Evolutionary conservation across 2,329 filamentous ascomycete species (phyloP).

Genomic region (Verticillium nubilum): DNA sequence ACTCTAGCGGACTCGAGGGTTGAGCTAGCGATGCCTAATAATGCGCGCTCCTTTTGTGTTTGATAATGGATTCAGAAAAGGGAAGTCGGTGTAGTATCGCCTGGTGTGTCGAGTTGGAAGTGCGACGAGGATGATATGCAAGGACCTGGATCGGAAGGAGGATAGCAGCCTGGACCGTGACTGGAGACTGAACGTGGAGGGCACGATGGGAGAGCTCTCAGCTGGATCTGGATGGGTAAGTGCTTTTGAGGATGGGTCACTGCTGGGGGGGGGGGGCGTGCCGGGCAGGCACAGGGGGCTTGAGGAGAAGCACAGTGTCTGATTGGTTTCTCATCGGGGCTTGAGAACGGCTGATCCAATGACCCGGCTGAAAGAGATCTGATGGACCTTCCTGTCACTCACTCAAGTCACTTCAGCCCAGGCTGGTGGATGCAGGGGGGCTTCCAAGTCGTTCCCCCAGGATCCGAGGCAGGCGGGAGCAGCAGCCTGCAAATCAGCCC

Average conservation of each 20-base stretch:
- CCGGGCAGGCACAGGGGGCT: not conserved
- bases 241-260: not conserved
- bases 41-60: not conserved
- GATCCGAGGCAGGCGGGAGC: not conserved
- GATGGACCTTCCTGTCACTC: not conserved
- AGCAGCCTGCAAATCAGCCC: not conserved
- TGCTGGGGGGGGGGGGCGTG: not conserved
- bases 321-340: not conserved
- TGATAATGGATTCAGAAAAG: not conserved
- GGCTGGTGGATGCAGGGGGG: not conserved
- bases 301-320: not conserved
- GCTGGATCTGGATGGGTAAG: not conserved
- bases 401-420: not conserved
- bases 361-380: not conserved
- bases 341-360: not conserved
- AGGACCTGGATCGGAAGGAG: not conserved
- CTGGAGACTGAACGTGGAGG: not conserved
- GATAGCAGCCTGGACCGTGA: not conserved
- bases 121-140: not conserved
- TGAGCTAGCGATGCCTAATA: not conserved
- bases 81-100: not conserved
- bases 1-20: not conserved
- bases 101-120: not conserved
- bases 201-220: not conserved
- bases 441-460: not conserved